A percentile compares a stretch with the other conserved stretches of the same genome.
These are phyloP conservation scores for Termitomyces sp. DNA, from an alignment of 768 basidiomycete genomes.

Conservation along the genomic window DNA sequence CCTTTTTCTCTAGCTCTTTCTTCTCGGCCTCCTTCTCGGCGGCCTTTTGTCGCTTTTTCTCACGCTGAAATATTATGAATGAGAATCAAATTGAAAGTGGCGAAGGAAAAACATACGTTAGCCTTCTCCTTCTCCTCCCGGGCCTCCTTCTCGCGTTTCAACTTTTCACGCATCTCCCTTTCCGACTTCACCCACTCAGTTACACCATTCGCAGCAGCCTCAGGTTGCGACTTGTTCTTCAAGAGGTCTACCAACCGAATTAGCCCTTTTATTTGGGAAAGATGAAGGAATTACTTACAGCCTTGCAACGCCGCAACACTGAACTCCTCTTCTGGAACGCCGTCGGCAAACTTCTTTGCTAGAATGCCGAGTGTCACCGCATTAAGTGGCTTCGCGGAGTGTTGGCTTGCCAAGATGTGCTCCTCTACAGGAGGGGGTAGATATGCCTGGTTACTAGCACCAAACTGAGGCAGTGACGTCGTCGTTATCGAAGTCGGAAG, in stretches of 20 bases:
- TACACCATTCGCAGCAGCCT: slow-evolving; percentile 65
- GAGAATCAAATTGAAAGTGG: neutral
- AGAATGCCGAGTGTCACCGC: slow-evolving; percentile 60
- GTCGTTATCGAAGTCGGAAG: slow-evolving; percentile 16
- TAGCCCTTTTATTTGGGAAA: slow-evolving; percentile 7
- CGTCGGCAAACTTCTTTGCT: slow-evolving; percentile 76
- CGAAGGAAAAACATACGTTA: slow-evolving; percentile 43
- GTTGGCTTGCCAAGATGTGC: slow-evolving; percentile 53
- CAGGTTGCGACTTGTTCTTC: slow-evolving; percentile 81
- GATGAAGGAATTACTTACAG: slow-evolving; percentile 52
- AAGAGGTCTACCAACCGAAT: slow-evolving; percentile 55
- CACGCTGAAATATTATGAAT: slow-evolving; percentile 27
- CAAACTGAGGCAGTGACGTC: slow-evolving; percentile 38
- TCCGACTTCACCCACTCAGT: slow-evolving; percentile 73
- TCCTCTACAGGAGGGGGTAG: slow-evolving; percentile 64
- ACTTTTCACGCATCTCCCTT: slow-evolving; percentile 69
- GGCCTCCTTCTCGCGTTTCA: slow-evolving; percentile 72
- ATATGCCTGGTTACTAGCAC: slow-evolving; percentile 56
- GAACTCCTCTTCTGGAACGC: slow-evolving; percentile 82
- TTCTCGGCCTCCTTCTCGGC: slow-evolving; percentile 57
- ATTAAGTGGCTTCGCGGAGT: slow-evolving; percentile 64
- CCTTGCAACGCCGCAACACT: slow-evolving; percentile 90
- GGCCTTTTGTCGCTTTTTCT: slow-evolving; percentile 51
- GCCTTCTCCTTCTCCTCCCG: slow-evolving; percentile 64
- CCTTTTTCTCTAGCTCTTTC: slow-evolving; percentile 64